These are phyloP conservation scores for Eustoma russellianum DNA, from an alignment of 257 asterid species.

Conservation along the genomic window DNA sequence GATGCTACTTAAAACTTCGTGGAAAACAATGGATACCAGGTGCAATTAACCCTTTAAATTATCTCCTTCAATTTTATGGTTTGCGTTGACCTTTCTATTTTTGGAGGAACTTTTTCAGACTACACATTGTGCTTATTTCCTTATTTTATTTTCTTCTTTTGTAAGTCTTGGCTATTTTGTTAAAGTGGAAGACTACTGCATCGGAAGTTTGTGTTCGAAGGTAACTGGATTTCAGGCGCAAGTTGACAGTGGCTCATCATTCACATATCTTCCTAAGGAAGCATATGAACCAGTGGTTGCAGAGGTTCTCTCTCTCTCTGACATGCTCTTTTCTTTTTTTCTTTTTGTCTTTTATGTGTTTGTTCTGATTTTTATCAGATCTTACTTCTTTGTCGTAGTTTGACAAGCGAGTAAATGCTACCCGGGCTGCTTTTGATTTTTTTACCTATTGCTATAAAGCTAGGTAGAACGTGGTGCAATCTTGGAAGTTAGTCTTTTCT, in stretches of 20 bases:
- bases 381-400: conserved; percentile 31
- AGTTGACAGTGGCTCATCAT: conserved; percentile 77
- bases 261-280: conserved; percentile 51
- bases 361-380: conserved; percentile 3
- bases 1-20: too few relatives aligned
- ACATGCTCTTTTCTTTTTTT: conserved; percentile 2
- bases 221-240: conserved; percentile 42
- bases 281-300: conserved; percentile 36
- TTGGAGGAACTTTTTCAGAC: conserved; percentile 1
- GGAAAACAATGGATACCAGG: too few relatives aligned
- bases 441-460: conserved; percentile 55
- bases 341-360: conserved; percentile 1
- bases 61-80: neutral
- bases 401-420: conserved; percentile 38
- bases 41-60: too few relatives aligned
- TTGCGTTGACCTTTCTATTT: conserved; percentile 7
- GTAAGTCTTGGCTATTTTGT: conserved; percentile 30
- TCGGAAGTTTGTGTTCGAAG: conserved; percentile 45
- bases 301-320: conserved; percentile 35
- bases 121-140: conserved; percentile 15
- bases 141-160: neutral
- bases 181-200: conserved; percentile 48
- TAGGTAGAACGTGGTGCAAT: conserved; percentile 33
- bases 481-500: conserved; percentile 11
- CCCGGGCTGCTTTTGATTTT: conserved; percentile 26